Evolutionary conservation across 2,329 filamentous ascomycete genomes (phyloP).

Genomic region (Purpureocillium takamizusanense): DNA sequence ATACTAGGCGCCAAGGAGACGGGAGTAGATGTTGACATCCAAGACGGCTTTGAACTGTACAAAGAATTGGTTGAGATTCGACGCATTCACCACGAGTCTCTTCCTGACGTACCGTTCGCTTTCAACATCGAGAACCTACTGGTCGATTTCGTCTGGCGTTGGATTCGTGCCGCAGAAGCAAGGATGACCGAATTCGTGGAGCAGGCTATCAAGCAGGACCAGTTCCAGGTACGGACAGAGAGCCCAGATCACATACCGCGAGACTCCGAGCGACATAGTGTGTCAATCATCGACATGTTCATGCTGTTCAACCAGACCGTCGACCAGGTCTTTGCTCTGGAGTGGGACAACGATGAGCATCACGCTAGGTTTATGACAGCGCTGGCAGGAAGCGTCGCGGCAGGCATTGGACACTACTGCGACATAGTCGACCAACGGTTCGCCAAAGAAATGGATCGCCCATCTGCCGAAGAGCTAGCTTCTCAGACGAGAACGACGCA

Average conservation of each 20-base stretch:
- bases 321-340: slow-evolving; percentile 74
- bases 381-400: slow-evolving; percentile 73
- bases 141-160: slow-evolving; percentile 91
- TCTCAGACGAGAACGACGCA: slow-evolving; percentile 71
- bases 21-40: slow-evolving; percentile 68
- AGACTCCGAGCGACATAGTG: slow-evolving; percentile 82
- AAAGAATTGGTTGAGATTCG: slow-evolving; percentile 80
- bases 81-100: slow-evolving; percentile 64
- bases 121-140: slow-evolving; percentile 83
- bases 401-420: slow-evolving; percentile 80
- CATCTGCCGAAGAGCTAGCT: slow-evolving; percentile 79
- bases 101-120: slow-evolving; percentile 67
- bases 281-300: slow-evolving; percentile 89
- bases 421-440: slow-evolving; percentile 84
- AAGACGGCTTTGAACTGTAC: slow-evolving; percentile 93
- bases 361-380: slow-evolving; percentile 97
- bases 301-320: slow-evolving; percentile 87
- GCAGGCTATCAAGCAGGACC: slow-evolving; percentile 81
- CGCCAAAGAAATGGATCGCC: slow-evolving; percentile 82
- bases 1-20: slow-evolving; percentile 61
- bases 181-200: slow-evolving; percentile 80
- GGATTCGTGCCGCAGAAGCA: slow-evolving; percentile 73
- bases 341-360: slow-evolving; percentile 90
- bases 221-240: slow-evolving; percentile 66
- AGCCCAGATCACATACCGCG: slow-evolving; percentile 53